Conservation (phyloP, 257 asterid genomes). For the Fraxinus cuspidata region DNA sequence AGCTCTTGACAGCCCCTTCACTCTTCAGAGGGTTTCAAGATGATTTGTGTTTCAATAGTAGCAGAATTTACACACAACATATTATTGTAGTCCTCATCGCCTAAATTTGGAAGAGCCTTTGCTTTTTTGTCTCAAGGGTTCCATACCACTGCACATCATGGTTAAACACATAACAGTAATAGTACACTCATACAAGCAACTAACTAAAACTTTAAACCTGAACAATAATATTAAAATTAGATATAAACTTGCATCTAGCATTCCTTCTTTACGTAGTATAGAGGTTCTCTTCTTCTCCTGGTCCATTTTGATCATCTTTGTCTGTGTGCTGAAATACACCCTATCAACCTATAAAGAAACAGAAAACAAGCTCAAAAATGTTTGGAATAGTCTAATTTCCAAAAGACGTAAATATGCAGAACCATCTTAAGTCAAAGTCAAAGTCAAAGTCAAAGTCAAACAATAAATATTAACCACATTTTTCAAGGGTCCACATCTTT, state of each 20-base stretch:
- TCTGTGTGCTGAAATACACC: conserved; percentile 72
- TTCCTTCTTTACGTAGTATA: conserved; percentile 77
- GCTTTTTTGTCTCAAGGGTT: conserved; percentile 90
- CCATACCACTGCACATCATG: conserved; percentile 63
- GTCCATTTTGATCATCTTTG: conserved; percentile 81
- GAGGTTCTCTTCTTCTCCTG: conserved; percentile 84
- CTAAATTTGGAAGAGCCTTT: conserved; percentile 69
- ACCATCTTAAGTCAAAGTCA: too few relatives aligned
- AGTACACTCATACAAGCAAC: conserved; percentile 9
- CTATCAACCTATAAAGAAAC: conserved; percentile 61
- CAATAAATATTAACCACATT: too few relatives aligned
- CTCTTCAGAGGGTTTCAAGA: conserved; percentile 9
- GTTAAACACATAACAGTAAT: not conserved
- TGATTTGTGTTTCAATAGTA: not conserved
- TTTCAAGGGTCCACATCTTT: too few relatives aligned
- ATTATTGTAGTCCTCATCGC: conserved; percentile 34
- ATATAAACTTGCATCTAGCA: conserved; percentile 80
- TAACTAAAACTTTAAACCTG: conserved; percentile 10
- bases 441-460: too few relatives aligned
- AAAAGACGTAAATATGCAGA: too few relatives aligned
- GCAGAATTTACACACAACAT: conserved; percentile 14
- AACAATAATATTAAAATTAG: conserved; percentile 11
- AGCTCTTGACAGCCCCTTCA: conserved; percentile 48
- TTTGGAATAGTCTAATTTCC: too few relatives aligned
- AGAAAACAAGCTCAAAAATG: too few relatives aligned